phyloP scores from a whole-genome alignment of 2,329 filamentous ascomycete species.

The Penicillium sp. region DNA sequence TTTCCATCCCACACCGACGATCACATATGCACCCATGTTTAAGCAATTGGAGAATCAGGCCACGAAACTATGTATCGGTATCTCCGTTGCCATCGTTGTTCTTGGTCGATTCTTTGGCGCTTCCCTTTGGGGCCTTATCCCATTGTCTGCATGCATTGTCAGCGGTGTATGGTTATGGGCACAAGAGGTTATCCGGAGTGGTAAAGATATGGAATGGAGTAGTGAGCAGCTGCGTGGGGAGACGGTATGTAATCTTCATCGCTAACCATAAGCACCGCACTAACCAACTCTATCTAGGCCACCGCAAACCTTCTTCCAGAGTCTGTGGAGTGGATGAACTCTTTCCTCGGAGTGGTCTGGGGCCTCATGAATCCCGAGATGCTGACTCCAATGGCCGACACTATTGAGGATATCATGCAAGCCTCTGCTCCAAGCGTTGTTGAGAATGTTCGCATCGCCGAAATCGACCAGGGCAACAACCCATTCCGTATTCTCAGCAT shows the following conservation, averaged over 20 bases:
- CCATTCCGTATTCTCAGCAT: constrained; percentile 85
- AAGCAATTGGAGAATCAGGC: constrained; percentile 71
- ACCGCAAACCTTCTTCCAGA: constrained; percentile 88
- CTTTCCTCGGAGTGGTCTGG: constrained; percentile 80
- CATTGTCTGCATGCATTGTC: constrained; percentile 68
- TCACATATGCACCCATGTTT: constrained; percentile 90
- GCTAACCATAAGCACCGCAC: neutral
- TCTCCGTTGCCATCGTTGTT: constrained; percentile 73
- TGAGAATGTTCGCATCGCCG: constrained; percentile 90
- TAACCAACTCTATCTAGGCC: constrained; percentile 50
- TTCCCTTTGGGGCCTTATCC: constrained; percentile 72
- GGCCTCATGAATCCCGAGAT: constrained; percentile 92
- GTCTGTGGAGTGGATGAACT: constrained; percentile 96
- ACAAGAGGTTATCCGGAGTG: constrained; percentile 80
- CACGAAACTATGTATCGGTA: constrained; percentile 67
- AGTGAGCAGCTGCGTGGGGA: constrained; percentile 83
- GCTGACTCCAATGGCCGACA: constrained; percentile 90
- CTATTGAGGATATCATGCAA: constrained; percentile 93
- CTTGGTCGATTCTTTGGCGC: constrained; percentile 80
- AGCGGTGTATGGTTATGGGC: constrained; percentile 87
- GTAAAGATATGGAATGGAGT: constrained; percentile 82
- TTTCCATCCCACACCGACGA: constrained; percentile 89
- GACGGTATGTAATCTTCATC: constrained; percentile 52
- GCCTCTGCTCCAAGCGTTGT: constrained; percentile 88
- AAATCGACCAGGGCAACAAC: constrained; percentile 92